These are phyloP conservation scores for Lanmaoa rubissima DNA, from an alignment of 768 basidiomycete genomes.

Conservation along the genomic window DNA sequence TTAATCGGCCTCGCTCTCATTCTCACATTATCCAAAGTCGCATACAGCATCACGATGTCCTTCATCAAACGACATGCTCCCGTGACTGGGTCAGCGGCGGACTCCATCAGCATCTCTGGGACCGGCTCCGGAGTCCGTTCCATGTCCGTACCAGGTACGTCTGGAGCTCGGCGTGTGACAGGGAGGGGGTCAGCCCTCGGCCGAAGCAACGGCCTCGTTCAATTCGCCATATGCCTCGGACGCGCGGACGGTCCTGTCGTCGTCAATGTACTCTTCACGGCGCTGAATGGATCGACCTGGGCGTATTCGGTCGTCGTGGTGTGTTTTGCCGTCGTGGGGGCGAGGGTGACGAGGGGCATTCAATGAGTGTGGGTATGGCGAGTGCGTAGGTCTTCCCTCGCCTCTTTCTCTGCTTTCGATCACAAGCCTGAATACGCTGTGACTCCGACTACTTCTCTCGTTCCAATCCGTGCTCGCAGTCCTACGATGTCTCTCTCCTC, in stretches of 20 bases:
- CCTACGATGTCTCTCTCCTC: conserved; percentile 84
- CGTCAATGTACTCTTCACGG: conserved; percentile 22
- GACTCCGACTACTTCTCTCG: conserved; percentile 89
- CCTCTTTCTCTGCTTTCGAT: conserved; percentile 82
- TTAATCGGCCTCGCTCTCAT: conserved; percentile 49
- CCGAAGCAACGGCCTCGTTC: conserved; percentile 59
- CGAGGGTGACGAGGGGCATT: conserved; percentile 8
- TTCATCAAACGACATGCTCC: conserved; percentile 51
- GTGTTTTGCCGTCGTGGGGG: conserved; percentile 1
- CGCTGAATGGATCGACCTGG: conserved; percentile 8
- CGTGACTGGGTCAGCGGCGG: conserved; percentile 15
- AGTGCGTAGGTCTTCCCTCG: no score
- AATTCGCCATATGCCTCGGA: conserved; percentile 52
- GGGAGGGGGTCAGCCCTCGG: conserved; percentile 40
- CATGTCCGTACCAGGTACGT: neutral
- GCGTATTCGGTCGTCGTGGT: conserved; percentile 12
- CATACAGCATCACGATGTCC: conserved; percentile 52
- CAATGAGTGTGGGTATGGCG: neutral
- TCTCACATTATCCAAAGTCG: conserved; percentile 36
- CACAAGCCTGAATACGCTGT: conserved; percentile 91
- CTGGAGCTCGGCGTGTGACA: neutral
- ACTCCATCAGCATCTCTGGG: neutral
- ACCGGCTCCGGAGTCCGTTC: neutral
- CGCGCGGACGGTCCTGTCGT: conserved; percentile 50
- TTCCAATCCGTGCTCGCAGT: conserved; percentile 99